These are phyloP conservation scores for Penicillium palitans DNA, from an alignment of 2,329 filamentous ascomycete species.

Conservation along the genomic window DNA sequence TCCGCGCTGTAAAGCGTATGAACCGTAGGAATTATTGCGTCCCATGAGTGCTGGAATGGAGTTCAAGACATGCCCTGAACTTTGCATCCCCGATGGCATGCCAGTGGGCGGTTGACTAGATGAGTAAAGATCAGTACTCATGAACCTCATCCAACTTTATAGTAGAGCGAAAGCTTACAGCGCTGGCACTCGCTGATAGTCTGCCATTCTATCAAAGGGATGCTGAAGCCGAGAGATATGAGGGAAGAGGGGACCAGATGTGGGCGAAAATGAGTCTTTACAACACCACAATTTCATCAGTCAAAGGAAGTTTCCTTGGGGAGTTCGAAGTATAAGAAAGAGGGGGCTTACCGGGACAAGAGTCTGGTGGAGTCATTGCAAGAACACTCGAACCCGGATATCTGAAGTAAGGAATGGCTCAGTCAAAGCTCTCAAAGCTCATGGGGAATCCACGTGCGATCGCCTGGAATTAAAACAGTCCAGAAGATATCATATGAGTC, in stretches of 20 bases:
- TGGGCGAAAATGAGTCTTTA: slow-evolving; percentile 37
- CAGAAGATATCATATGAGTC: slow-evolving; percentile 11
- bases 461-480: slow-evolving; percentile 12
- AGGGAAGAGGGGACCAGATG: slow-evolving; percentile 36
- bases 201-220: slow-evolving; percentile 41
- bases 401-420: slow-evolving; percentile 38
- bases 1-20: slow-evolving; percentile 37
- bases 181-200: slow-evolving; percentile 40
- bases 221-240: slow-evolving; percentile 32
- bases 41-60: slow-evolving; percentile 35
- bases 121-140: slow-evolving; percentile 17
- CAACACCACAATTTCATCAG: slow-evolving; percentile 20
- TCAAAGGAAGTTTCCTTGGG: slow-evolving; percentile 11
- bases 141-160: not conserved
- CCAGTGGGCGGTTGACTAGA: slow-evolving; percentile 49
- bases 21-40: slow-evolving; percentile 42
- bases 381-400: slow-evolving; percentile 53
- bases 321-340: slow-evolving; percentile 26
- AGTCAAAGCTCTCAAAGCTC: slow-evolving; percentile 31
- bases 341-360: slow-evolving; percentile 52
- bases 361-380: slow-evolving; percentile 53
- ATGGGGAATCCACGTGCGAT: slow-evolving; percentile 11
- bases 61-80: slow-evolving; percentile 30
- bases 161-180: slow-evolving; percentile 37
- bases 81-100: slow-evolving; percentile 45